Percentiles rank a stretch among this genome's conserved stretches.
Conservation (phyloP, 768 basidiomycete genomes). For the Hydnum rufescens region DNA sequence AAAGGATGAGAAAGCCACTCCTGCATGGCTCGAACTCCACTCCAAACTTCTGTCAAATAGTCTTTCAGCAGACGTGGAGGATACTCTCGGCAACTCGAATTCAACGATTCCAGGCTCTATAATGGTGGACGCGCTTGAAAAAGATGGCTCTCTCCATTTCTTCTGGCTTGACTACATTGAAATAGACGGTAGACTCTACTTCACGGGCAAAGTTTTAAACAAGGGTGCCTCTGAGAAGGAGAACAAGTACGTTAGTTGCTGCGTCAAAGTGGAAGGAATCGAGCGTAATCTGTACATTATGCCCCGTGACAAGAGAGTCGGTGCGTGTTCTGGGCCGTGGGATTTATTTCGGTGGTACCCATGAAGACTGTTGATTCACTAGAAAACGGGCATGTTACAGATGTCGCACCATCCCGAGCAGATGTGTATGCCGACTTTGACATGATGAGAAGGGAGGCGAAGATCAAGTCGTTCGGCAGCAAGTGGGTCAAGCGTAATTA, state of each 20-base stretch:
- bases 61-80: conserved; percentile 7
- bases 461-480: conserved; percentile 55
- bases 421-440: conserved; percentile 79
- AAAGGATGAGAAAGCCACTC: conserved; percentile 30
- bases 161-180: conserved; percentile 96
- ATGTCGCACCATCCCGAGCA: conserved; percentile 42
- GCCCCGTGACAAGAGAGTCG: conserved; percentile 47
- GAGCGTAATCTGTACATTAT: conserved; percentile 83
- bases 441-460: conserved; percentile 44
- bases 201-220: conserved; percentile 83
- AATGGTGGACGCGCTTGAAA: conserved; percentile 43
- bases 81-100: conserved; percentile 1
- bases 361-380: too few species aligned
- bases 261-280: conserved; percentile 65
- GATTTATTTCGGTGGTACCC: too few species aligned
- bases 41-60: conserved; percentile 34
- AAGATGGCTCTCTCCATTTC: conserved; percentile 71
- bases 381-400: conserved; percentile 48
- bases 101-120: conserved; percentile 15
- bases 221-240: conserved; percentile 30
- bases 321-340: conserved; percentile 10
- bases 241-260: conserved; percentile 54
- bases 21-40: conserved; percentile 57
- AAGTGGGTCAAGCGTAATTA: conserved; percentile 83
- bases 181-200: conserved; percentile 61